phyloP scores from a whole-genome alignment of 371 early-diverging fungal genomes.

The Blakeslea trispora region DNA sequence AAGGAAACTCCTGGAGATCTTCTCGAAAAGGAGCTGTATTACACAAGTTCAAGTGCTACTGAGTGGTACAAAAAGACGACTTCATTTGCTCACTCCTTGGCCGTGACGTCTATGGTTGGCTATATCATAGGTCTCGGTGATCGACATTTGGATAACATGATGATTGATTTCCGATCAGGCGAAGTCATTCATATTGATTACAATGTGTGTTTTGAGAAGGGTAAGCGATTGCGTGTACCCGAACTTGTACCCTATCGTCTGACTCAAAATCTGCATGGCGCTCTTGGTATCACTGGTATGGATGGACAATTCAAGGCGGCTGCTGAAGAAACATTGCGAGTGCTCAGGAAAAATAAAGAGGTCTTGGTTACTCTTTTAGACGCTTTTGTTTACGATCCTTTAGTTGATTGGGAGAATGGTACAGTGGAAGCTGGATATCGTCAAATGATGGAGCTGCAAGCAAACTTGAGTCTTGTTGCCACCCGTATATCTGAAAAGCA shows the following conservation, averaged over 20 bases:
- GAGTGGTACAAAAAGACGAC: conserved; percentile 79
- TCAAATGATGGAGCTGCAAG: conserved; percentile 45
- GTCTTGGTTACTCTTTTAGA: conserved; percentile 85
- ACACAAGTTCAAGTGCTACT: conserved; percentile 51
- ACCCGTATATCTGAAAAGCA: conserved; percentile 39
- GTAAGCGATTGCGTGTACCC: conserved; percentile 84
- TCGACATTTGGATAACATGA: conserved; percentile 97
- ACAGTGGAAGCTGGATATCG: conserved; percentile 37
- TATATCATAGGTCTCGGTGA: conserved; percentile 99
- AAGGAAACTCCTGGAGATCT: conserved; percentile 70
- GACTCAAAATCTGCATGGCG: conserved; percentile 82
- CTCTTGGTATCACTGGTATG: conserved; percentile 77
- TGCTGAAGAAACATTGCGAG: conserved; percentile 73
- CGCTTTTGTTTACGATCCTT: conserved; percentile 94
- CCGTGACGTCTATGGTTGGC: conserved; percentile 93
- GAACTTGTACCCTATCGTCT: conserved; percentile 97
- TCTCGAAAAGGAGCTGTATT: conserved; percentile 61
- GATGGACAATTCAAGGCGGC: conserved; percentile 81
- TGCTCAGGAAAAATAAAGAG: conserved; percentile 78
- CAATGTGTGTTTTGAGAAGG: conserved; percentile 98
- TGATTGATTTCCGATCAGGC: conserved; percentile 83
- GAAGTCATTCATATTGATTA: conserved; percentile 98
- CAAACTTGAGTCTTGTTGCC: conserved; percentile 40
- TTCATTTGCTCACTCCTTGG: conserved; percentile 85
- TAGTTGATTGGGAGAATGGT: conserved; percentile 66